Base-by-base conservation (phyloP, 2,329 filamentous ascomycete genomes). In the Fusarium pseudoanthophilum region DNA sequence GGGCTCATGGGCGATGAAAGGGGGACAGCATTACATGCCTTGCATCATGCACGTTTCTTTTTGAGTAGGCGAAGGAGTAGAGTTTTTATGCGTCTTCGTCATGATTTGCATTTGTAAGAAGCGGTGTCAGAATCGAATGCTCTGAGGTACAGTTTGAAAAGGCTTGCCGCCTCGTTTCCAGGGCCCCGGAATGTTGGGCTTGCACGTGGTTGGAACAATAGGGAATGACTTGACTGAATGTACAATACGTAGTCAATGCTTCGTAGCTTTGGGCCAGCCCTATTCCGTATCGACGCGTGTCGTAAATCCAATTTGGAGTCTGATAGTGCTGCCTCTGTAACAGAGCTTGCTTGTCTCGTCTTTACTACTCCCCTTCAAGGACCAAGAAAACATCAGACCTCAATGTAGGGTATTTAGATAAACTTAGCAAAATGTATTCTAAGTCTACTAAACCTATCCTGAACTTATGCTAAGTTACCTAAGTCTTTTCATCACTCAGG, bases 1-100 rank as follows among this genome's bases (percentile, higher is more conserved):
- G 43, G 32, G 60, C 76, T 75, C 76, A 78, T 76, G 76, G 76
- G 69, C 45, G 16, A 39, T 42, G 40, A 57, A 59, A 72, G 24
- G 52, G 57, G 30, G 67, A 62, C 43, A 52, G 46, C 30, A 65
- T 59, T 64, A 4, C 58, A 64, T 64, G 43, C 67, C 65, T 64
- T 49, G 32, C 67, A 53, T 70, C 37, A 57, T 69, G 71, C 67
- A 73, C 28, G 57, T 68, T 43, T 43, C 65, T 55, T 64, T 64
- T 69, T 48, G 49, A 71, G 57, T 42, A 40, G 42, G 53, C 39
- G 45, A 60, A 32, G 20, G 32, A 36, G 45, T 56, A 65, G 42
- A 43, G 42, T 36, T 64, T 39, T 21, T 30, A 68, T 64, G 34
- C 56, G 39, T 64, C 63, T 69, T 74, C 39, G 20, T 36, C 43